Evolutionary conservation across 2,329 filamentous ascomycete species (phyloP), one percentile per base, ranked within the genome.

Genomic region (Apiospora sp.): DNA sequence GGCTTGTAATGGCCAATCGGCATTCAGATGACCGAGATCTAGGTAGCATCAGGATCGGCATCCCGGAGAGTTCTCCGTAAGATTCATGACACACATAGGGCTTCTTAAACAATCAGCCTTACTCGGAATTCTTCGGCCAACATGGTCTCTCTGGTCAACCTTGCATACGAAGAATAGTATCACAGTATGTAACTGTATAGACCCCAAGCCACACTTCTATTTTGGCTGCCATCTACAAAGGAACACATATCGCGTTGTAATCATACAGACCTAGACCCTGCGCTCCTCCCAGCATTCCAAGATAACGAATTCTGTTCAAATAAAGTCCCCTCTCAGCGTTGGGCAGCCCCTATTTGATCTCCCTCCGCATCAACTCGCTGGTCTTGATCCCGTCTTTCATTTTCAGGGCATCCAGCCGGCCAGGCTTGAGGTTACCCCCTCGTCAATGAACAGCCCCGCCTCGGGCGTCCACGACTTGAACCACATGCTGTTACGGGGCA

Each of bases 391-490:
- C 34, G 58, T 64, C 34, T 12, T 41, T 64, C 58, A 41, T 13
- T 4, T 12, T 41, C 19, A 64, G 22, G 34, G 58, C 34, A 16
- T 41, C 58, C 58, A 41, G 6, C 19, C 30, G 30, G 30, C 54
- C 54, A 16, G 58, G 34, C 30, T 41, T 64, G 58, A 41, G 19
- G 34, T 64, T 64, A 10, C 58, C 67, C n/a, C 27, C 24, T 68
- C 24, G n/a, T 68, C 67, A 13, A 68, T 12, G n/a, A 68, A 68
- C 41, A 19, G 27, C 3, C 6, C 8, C 1, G 2, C 6, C 30
- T 68, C 68, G 30, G 44, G 54, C 10, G 73, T 70, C 72, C 72
- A 73, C 54, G 34, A 49, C 49, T 70, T 72, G 71, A 74, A 74
- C 43, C 67, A 70, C 24, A 73, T 30, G 13, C 43, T 27, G 14